Evolutionary conservation across 805 yeast genomes (phyloP).

Genomic region (Ogataea chonburiensis): DNA sequence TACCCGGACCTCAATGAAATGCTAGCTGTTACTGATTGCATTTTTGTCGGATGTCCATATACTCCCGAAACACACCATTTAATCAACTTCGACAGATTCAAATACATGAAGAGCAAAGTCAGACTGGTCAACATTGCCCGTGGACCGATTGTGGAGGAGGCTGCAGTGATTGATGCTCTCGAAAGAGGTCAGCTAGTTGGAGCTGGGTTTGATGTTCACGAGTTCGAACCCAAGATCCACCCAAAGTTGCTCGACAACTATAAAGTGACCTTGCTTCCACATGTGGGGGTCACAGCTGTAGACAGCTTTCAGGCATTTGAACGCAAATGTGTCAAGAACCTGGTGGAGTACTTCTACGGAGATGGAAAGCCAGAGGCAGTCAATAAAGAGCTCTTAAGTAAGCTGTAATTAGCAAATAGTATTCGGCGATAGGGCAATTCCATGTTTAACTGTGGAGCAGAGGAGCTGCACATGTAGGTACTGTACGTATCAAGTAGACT

Average conservation of each 20-base stretch:
- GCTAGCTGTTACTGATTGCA: conserved; percentile 32
- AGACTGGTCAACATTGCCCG: conserved; percentile 39
- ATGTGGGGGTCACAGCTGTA: conserved; percentile 37
- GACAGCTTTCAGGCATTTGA: conserved; percentile 40
- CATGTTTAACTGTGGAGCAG: no score
- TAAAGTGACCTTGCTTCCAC: conserved; percentile 39
- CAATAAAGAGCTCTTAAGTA: conserved; percentile 2
- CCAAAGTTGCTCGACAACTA: conserved; percentile 35
- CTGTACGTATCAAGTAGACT: no score
- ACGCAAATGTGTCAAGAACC: conserved; percentile 37
- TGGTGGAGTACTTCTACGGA: conserved; percentile 37
- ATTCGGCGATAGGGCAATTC: no score
- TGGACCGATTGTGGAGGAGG: conserved; percentile 41
- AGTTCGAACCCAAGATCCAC: conserved; percentile 40
- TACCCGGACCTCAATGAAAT: conserved; percentile 27
- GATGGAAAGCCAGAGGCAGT: conserved; percentile 33
- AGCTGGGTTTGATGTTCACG: conserved; percentile 44
- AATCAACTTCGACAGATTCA: conserved; percentile 34
- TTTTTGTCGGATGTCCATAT: conserved; percentile 40
- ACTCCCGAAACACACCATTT: conserved; percentile 39
- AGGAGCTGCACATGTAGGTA: no score
- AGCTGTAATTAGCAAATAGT: no score
- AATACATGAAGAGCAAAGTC: conserved; percentile 29
- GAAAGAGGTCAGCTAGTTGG: conserved; percentile 43
- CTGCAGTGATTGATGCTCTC: conserved; percentile 40